Base-by-base conservation (phyloP, 2,329 filamentous ascomycete genomes). In the Madurella fahalii region DNA sequence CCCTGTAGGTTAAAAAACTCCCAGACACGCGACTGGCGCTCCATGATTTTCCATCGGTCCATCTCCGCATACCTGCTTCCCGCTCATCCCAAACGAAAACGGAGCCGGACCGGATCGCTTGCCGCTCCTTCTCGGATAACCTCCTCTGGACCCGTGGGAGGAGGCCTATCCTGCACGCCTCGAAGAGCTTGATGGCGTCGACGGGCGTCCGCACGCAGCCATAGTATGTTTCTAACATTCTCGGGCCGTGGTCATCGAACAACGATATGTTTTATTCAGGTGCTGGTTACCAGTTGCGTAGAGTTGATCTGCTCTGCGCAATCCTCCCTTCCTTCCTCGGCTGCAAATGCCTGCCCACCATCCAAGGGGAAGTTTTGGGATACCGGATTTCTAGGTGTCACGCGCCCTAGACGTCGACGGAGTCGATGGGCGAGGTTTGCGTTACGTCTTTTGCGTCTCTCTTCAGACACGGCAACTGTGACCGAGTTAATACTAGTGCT, bases 11-110 rank as follows among this genome's bases (percentile, higher is more conserved):
- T 57, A 99, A 74, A 70, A 99, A 99, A 75, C 94, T 97, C 49
- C 94, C 94, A 0, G 93, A 97, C 0, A 99, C 94, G 59, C 94
- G 84, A 74, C 93, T 97, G 34, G 94, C 94, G 68, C 93, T 97
- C 94, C 94, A 99, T 37, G 93, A 97, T 72, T 99, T 99, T 53
- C 94, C 94, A 65, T 99, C 94, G 0, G 94, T 99, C 94, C 94
- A 99, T 71, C 94, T 81, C 67, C 94, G 83, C 94, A 99, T 99
- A 62, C 94, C 94, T 11, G 94, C 94, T 76, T 99, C 94, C 64
- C 93, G 81, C 77, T 99, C 94, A 71, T 99, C 94, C 94, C 94
- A 99, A n/a, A 99, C 94, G 67, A 97, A 99, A 3, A 99, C 93
- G 0, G 94, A 99, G 42, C 94, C 94, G 1, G 93, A 96, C 67